Evolutionary conservation across 2,329 filamentous ascomycete species (phyloP), one percentile per base, ranked within the genome.

Genomic region (Apiospora aurea): DNA sequence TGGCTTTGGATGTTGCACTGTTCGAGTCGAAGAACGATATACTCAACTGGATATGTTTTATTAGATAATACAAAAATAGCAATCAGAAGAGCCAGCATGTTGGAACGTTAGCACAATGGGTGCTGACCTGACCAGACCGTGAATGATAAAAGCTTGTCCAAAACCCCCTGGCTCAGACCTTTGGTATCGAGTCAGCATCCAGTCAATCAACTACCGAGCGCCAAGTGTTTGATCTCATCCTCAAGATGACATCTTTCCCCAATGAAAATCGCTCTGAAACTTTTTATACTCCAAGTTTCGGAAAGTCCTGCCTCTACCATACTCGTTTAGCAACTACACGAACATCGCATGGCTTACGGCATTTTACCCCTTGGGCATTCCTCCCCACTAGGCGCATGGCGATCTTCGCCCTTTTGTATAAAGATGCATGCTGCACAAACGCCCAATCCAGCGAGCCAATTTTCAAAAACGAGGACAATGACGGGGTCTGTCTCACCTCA

Each of bases 401-500:
- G 53, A 61, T 61, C 53, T 38, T 61, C 53, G 4, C 53, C 29
- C 3, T 38, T 38, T 18, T n/a, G 21, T 1, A 61, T 2, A 5
- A 4, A 38, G 34, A 34, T 61, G 53, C 53, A 61, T 11, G 53
- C 38, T 29, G 29, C 34, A 61, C 14, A 21, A n/a, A 61, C 21
- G 6, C 7, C 53, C 53, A 38, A 61, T 61, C 16, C 34, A 21
- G 6, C 29, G 16, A 21, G 26, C 34, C 2, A 4, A 7, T 7
- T 38, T 18, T 61, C 10, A 3, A 61, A 38, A 11, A 6, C 6
- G 10, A 18, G 51, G 38, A 5, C 16, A 5, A 61, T 61, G 53
- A 61, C 53, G 53, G 29, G 6, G 29, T 61, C 38, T n/a, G 53
- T 61, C 53, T 61, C 29, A 61, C 53, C 26, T 61, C 53, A 61